Percentiles rank a stretch among this genome's conserved stretches.
Conservation (phyloP, 2,329 filamentous ascomycete species). For the Ophiostoma himal-ulmi region DNA sequence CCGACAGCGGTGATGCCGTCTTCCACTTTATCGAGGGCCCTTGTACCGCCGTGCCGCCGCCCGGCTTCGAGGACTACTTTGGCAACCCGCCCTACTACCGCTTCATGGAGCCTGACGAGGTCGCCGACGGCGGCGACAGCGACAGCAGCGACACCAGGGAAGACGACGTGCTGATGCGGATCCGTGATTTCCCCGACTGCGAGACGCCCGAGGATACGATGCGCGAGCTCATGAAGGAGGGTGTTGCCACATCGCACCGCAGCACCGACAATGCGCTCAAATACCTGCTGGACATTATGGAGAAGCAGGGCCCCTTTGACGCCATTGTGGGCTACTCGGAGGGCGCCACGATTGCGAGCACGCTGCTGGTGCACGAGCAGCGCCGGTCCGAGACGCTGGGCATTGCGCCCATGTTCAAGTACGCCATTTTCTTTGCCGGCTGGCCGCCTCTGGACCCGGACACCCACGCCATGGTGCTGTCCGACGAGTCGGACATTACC, state of each 20-base stretch:
- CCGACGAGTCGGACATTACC: constrained; percentile 44
- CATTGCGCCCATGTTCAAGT: constrained; percentile 39
- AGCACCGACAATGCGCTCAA: constrained; percentile 40
- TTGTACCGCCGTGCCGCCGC: constrained; percentile 44
- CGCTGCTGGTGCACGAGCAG: constrained; percentile 47
- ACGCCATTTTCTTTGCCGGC: constrained; percentile 47
- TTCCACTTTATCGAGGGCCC: constrained; percentile 50
- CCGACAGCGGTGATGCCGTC: constrained; percentile 41
- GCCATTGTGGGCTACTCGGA: constrained; percentile 58
- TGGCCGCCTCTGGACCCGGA: constrained; percentile 47
- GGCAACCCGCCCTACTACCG: constrained; percentile 50
- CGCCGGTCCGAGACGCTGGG: constrained; percentile 35
- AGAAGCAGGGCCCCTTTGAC: constrained; percentile 43
- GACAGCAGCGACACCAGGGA: constrained; percentile 34
- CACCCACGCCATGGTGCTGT: constrained; percentile 41
- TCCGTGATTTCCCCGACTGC: constrained; percentile 50
- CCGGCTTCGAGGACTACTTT: constrained; percentile 53
- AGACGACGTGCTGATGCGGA: constrained; percentile 45
- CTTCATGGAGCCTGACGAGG: constrained; percentile 48
- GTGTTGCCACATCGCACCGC: constrained; percentile 31
- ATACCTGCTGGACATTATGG: constrained; percentile 42
- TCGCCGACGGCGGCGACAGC: constrained; percentile 27
- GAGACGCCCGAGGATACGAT: constrained; percentile 52
- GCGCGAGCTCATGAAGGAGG: constrained; percentile 41
- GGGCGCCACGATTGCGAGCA: constrained; percentile 51